phyloP scores from a whole-genome alignment of 768 basidiomycete genomes.

The Calocybe cyanea region DNA sequence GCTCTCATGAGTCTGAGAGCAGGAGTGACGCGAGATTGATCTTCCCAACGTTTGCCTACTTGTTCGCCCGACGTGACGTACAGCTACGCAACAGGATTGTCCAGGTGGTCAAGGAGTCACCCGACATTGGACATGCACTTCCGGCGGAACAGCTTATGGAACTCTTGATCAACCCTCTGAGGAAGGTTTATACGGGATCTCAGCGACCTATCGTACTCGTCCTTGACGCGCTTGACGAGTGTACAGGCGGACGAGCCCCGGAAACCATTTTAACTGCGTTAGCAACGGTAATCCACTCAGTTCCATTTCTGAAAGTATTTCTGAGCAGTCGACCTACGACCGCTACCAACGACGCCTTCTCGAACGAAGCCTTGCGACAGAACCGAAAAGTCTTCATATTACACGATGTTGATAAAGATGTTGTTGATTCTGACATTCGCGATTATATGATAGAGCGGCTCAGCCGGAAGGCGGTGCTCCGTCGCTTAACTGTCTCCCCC shows the following conservation, averaged over 20 bases:
- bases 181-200: slow-evolving; percentile 7
- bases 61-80: slow-evolving; percentile 17
- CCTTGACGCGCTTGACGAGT: slow-evolving; percentile 25
- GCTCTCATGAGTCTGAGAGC: slow-evolving; percentile 20
- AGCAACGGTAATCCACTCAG: slow-evolving; percentile 5
- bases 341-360: slow-evolving; percentile 12
- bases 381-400: slow-evolving; percentile 18
- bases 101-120: slow-evolving; percentile 13
- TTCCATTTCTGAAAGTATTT: slow-evolving; percentile 20
- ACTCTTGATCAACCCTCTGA: slow-evolving; percentile 20
- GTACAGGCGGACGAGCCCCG: slow-evolving; percentile 12
- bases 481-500: slow-evolving; percentile 4
- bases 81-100: slow-evolving; percentile 15
- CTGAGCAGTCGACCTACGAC: slow-evolving; percentile 19
- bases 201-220: slow-evolving; percentile 18
- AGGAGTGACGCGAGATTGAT: slow-evolving; percentile 21
- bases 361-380: slow-evolving; percentile 2
- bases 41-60: slow-evolving; percentile 21
- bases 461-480: slow-evolving; percentile 6
- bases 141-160: slow-evolving; percentile 18
- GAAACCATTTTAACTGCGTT: slow-evolving; percentile 13
- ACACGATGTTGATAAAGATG: slow-evolving; percentile 19
- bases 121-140: slow-evolving; percentile 16
- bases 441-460: slow-evolving; percentile 10
- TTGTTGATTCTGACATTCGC: slow-evolving; percentile 21